These are phyloP conservation scores for Penicillium freii DNA, from an alignment of 2,329 filamentous ascomycete species.

Conservation along the genomic window DNA sequence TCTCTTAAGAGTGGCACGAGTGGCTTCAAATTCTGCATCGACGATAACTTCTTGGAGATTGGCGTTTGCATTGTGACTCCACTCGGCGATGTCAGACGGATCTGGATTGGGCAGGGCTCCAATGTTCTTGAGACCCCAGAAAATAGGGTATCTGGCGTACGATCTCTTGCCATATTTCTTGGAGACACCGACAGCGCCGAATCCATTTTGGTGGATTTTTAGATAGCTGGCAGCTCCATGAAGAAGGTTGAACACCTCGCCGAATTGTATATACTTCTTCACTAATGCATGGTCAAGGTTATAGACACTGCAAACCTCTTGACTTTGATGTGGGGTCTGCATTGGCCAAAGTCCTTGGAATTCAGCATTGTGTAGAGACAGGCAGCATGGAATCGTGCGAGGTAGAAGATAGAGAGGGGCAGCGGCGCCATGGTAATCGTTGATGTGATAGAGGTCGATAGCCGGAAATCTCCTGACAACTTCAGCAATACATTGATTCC, in stretches of 20 bases:
- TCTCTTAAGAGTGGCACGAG: slow-evolving; percentile 53
- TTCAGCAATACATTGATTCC: slow-evolving; percentile 68
- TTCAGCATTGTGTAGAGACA: slow-evolving; percentile 67
- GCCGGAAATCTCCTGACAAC: slow-evolving; percentile 60
- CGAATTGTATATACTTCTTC: slow-evolving; percentile 63
- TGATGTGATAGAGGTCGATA: slow-evolving; percentile 66
- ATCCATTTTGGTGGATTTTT: slow-evolving; percentile 64
- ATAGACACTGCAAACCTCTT: slow-evolving; percentile 64
- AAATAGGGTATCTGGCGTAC: slow-evolving; percentile 66
- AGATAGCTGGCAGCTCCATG: slow-evolving; percentile 65
- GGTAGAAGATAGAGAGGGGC: slow-evolving; percentile 65
- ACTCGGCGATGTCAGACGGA: slow-evolving; percentile 62
- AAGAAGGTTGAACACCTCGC: slow-evolving; percentile 66
- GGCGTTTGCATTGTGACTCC: slow-evolving; percentile 57
- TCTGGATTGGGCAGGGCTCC: slow-evolving; percentile 65
- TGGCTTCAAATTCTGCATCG: slow-evolving; percentile 56
- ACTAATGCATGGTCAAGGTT: slow-evolving; percentile 64
- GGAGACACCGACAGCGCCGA: slow-evolving; percentile 65
- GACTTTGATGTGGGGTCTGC: slow-evolving; percentile 58
- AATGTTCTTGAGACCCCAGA: slow-evolving; percentile 64
- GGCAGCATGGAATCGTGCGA: slow-evolving; percentile 58
- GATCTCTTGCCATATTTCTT: slow-evolving; percentile 68
- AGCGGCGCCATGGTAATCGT: slow-evolving; percentile 63
- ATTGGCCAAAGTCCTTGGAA: slow-evolving; percentile 70
- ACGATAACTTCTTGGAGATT: slow-evolving; percentile 55